phyloP scores from a whole-genome alignment of 2,329 filamentous ascomycete species.

The Alternaria metachromatica region DNA sequence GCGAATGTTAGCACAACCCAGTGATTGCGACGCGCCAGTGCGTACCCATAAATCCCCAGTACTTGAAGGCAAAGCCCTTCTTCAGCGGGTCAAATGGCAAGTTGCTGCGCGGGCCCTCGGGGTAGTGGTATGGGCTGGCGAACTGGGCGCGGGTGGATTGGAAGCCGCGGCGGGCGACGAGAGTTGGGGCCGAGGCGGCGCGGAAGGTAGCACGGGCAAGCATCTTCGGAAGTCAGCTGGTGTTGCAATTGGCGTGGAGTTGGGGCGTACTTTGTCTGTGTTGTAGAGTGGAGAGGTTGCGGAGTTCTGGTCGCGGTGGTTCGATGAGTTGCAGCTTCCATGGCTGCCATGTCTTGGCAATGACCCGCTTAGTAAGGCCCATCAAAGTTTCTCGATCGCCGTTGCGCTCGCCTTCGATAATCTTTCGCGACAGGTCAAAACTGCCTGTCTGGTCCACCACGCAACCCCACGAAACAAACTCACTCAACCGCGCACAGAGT shows the following conservation, averaged over 20 bases:
- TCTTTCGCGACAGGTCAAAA: background rate
- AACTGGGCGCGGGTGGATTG: constrained; percentile 85
- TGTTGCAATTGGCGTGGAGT: constrained; percentile 30
- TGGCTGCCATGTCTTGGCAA: constrained; percentile 5
- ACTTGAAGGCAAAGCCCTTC: constrained; percentile 81
- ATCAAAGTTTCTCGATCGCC: constrained; percentile 8
- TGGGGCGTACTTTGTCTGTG: constrained; percentile 38
- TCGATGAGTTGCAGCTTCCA: constrained; percentile 10
- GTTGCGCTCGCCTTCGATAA: background rate
- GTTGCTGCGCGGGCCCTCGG: constrained; percentile 93
- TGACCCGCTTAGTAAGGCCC: background rate
- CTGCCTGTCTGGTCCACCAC: background rate
- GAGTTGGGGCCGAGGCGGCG: constrained; percentile 64
- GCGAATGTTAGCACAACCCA: constrained; percentile 47
- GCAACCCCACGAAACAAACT: background rate
- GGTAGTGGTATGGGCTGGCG: constrained; percentile 95
- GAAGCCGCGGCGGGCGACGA: constrained; percentile 91
- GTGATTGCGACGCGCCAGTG: constrained; percentile 36
- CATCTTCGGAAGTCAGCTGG: constrained; percentile 69
- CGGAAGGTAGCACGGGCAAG: constrained; percentile 72
- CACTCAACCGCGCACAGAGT: background rate
- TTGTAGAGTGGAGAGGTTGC: constrained; percentile 34
- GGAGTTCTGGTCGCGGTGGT: constrained; percentile 24
- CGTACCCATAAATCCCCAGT: constrained; percentile 79
- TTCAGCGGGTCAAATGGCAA: constrained; percentile 96